Evolutionary conservation across 73 alveolate species (phyloP), one percentile per base, ranked within the genome.

Genomic region (Loxodes magnus): DNA sequence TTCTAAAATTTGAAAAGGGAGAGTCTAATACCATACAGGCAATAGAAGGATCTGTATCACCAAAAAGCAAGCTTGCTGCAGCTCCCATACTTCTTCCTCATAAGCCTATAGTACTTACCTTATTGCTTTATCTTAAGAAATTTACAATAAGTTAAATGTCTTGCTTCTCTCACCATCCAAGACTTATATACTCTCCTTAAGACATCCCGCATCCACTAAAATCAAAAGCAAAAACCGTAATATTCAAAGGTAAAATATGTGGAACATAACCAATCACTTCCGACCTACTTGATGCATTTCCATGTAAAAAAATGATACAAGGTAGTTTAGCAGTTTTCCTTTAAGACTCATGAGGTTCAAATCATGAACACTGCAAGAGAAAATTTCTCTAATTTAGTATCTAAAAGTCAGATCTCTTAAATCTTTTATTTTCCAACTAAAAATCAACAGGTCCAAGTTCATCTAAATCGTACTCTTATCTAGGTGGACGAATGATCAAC

Each of bases 401-500:
- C 4, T 4, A 35, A 23, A 66, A 28, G 35, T 66, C 80, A 6
- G 59, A 58, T 59, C 80, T 37, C 37, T 2, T 9, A 6, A 26
- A 36, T 23, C 22, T 43, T 3, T 31, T 12, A 6, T 43, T 43
- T 22, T 58, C 23, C 20, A 37, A 59, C 20, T 30, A 5, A 12
- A 66, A 60, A 30, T 41, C 53, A 43, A 21, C 34, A 10, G 82
- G 82, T 19, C 82, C 82, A 4, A 60, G 37, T 29, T 56, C 73
- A 30, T 59, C 67, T 21, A 73, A 67, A 23, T 57, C 83, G 58
- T 94, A 94, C 1, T 37, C 29, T 36, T 84, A 96, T 29, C 97
- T 75, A 0, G 98, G 98, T n/a, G 99, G 99, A 44, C 99, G 49
- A 7, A 94, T 92, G 46, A 94, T 85, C 22, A 97, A 96, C 56